Conservation (phyloP, 805 yeast species). For the Sugiyamaella chiloensis region DNA sequence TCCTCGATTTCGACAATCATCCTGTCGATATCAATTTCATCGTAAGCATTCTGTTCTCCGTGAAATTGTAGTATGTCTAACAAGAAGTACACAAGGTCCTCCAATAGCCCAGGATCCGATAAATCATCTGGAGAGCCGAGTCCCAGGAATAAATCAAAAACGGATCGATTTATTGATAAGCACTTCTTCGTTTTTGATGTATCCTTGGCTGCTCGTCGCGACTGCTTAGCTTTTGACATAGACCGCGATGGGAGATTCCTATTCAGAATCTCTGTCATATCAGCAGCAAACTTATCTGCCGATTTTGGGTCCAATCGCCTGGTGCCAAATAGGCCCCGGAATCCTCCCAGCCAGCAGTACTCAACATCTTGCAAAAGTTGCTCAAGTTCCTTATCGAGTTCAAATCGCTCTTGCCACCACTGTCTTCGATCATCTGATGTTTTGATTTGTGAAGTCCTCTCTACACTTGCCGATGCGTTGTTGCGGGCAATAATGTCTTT, state of each 20-base stretch:
- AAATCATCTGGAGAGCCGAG: constrained; percentile 39
- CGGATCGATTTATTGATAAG: constrained; percentile 42
- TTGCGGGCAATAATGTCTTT: constrained; percentile 55
- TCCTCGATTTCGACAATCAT: constrained; percentile 52
- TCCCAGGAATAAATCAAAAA: constrained; percentile 51
- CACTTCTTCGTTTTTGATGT: constrained; percentile 7
- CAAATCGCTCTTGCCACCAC: constrained; percentile 78
- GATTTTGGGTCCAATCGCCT: constrained; percentile 28
- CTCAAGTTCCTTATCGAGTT: constrained; percentile 55
- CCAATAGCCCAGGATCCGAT: constrained; percentile 43
- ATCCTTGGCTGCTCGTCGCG: constrained; percentile 20
- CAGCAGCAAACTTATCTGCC: constrained; percentile 36
- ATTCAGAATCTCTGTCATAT: constrained; percentile 42
- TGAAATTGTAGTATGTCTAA: constrained; percentile 58
- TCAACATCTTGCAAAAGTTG: constrained; percentile 58
- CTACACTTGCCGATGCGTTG: constrained; percentile 54
- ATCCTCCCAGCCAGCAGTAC: constrained; percentile 72
- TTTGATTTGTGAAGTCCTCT: constrained; percentile 49
- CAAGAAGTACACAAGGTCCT: constrained; percentile 61
- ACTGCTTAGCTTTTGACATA: constrained; percentile 7
- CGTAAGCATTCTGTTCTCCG: constrained; percentile 64
- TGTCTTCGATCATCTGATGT: constrained; percentile 56
- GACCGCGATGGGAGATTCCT: constrained; percentile 45
- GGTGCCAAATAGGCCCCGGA: constrained; percentile 56
- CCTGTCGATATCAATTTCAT: constrained; percentile 58